Evolutionary conservation across 192 early-diverging fungal genomes (phyloP).

Genomic region (Paraglomus brasilianum): DNA sequence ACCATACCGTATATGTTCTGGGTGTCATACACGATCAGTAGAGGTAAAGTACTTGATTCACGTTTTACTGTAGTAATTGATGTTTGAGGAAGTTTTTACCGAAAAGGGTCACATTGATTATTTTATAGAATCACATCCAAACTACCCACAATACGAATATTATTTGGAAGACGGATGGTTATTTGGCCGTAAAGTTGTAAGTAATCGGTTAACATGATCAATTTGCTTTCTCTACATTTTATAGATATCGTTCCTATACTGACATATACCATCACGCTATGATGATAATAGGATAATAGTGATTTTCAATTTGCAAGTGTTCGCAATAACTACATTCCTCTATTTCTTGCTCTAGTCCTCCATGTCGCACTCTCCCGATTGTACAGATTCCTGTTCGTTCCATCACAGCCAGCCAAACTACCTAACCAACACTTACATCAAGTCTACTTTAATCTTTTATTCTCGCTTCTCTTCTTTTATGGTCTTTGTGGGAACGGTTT

Average conservation of each 20-base stretch:
- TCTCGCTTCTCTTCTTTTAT: conserved; percentile 60
- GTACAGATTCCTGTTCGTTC: conserved; percentile 36
- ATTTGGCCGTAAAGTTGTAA: conserved; percentile 61
- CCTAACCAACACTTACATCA: conserved; percentile 37
- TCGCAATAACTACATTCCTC: conserved; percentile 59
- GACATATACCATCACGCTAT: not conserved
- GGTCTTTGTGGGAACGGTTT: conserved; percentile 73
- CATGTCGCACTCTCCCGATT: conserved; percentile 53
- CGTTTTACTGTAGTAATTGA: conserved; percentile 39
- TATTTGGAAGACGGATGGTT: conserved; percentile 69
- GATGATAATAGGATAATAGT: conserved; percentile 61
- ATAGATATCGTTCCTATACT: not conserved
- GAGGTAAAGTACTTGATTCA: conserved; percentile 45
- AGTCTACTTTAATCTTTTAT: conserved; percentile 56
- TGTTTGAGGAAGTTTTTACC: conserved; percentile 15
- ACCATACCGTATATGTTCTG: conserved; percentile 67
- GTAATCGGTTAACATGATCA: not conserved
- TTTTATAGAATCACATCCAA: conserved; percentile 39
- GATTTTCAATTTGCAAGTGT: conserved; percentile 70
- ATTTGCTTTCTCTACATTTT: not conserved
- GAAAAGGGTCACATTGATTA: not conserved
- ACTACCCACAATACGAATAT: conserved; percentile 45
- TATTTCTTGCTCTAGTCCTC: conserved; percentile 45
- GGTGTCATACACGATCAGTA: conserved; percentile 53
- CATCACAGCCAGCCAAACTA: conserved; percentile 36